Evolutionary conservation across 2,329 filamentous ascomycete genomes (phyloP).

Genomic region (Aurifilum marmelostoma): DNA sequence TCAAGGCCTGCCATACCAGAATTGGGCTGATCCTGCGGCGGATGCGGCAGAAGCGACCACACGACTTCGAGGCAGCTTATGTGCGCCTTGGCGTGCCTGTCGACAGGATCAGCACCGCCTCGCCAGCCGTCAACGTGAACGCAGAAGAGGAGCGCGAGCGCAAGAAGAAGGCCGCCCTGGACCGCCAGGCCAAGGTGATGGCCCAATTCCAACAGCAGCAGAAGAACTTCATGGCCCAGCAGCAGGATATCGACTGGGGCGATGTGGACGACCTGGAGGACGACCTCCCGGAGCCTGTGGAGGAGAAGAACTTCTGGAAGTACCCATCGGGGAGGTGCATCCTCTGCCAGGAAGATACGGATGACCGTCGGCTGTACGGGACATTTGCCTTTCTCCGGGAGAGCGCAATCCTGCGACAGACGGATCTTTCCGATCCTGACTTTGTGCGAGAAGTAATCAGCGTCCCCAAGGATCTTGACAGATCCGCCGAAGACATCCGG

Average conservation of each 20-base stretch:
- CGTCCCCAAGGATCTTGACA: slow-evolving; percentile 81
- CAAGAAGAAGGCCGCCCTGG: slow-evolving; percentile 89
- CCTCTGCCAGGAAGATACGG: slow-evolving; percentile 93
- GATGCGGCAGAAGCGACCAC: slow-evolving; percentile 81
- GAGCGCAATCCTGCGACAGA: slow-evolving; percentile 85
- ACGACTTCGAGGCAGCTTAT: slow-evolving; percentile 71
- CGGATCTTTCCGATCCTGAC: slow-evolving; percentile 78
- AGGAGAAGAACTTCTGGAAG: slow-evolving; percentile 79
- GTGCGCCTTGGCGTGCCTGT: slow-evolving; percentile 66
- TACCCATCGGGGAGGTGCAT: slow-evolving; percentile 95
- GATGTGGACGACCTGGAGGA: slow-evolving; percentile 79
- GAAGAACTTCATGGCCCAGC: slow-evolving; percentile 88
- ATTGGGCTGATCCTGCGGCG: slow-evolving; percentile 81
- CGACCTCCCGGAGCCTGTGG: slow-evolving; percentile 58
- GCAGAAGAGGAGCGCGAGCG: slow-evolving; percentile 75
- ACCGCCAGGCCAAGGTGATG: slow-evolving; percentile 92
- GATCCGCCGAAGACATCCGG: slow-evolving; percentile 78
- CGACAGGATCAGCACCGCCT: slow-evolving; percentile 80
- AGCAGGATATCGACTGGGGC: slow-evolving; percentile 86
- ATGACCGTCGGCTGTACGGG: slow-evolving; percentile 85
- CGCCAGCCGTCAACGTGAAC: slow-evolving; percentile 69
- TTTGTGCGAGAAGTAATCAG: slow-evolving; percentile 82
- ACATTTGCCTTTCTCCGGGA: slow-evolving; percentile 90
- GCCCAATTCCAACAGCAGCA: slow-evolving; percentile 98
- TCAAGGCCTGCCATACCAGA: slow-evolving; percentile 82